Percentiles rank a stretch among this genome's conserved stretches.
Conservation (phyloP, 352 stramenopile species). For the Globisporangium takayamanum region DNA sequence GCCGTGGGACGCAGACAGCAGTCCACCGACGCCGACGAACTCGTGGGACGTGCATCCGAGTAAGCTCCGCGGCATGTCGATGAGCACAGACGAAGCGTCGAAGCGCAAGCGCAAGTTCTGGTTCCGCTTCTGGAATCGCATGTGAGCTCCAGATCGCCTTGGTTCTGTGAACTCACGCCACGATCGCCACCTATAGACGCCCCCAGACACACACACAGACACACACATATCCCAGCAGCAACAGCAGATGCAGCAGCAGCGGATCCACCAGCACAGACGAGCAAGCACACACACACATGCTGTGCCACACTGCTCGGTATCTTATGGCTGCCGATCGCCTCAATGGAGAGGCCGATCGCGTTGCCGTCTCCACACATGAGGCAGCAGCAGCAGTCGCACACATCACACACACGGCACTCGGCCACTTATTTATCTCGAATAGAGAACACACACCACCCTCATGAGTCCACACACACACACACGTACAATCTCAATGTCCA, state of each 20-base stretch:
- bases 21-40: slow-evolving; percentile 19
- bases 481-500: too few relatives aligned
- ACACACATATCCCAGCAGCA: background rate
- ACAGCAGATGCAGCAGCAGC: background rate
- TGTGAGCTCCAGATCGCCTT: slow-evolving; percentile 7
- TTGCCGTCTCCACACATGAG: too few relatives aligned
- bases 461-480: too few relatives aligned
- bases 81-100: slow-evolving; percentile 38
- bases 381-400: background rate
- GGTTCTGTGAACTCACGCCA: background rate
- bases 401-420: background rate
- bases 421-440: slow-evolving; percentile 1
- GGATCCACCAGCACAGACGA: background rate
- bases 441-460: background rate
- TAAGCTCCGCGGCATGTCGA: slow-evolving; percentile 56
- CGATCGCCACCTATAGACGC: background rate
- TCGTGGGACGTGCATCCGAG: slow-evolving; percentile 34
- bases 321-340: background rate
- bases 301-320: background rate
- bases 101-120: slow-evolving; percentile 70
- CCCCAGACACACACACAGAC: slow-evolving; percentile 1
- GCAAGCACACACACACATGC: background rate
- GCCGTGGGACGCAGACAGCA: slow-evolving; percentile 17
- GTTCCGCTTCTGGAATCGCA: slow-evolving; percentile 52
- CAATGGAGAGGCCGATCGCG: background rate